These are phyloP conservation scores for Rosa hybrid DNA, from an alignment of 331 rosid species.

Conservation along the genomic window DNA sequence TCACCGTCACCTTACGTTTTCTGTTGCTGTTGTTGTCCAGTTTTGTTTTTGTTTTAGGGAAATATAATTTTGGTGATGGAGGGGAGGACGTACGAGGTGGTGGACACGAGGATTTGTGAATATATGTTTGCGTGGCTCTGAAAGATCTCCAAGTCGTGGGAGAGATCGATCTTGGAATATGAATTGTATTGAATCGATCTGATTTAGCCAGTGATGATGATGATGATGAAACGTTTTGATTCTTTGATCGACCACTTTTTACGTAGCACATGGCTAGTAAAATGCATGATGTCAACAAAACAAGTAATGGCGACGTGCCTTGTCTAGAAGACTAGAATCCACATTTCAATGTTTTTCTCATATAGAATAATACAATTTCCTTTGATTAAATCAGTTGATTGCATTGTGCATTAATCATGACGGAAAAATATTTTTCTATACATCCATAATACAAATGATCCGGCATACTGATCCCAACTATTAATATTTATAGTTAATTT, in stretches of 20 bases:
- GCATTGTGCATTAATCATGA: not conserved
- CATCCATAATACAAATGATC: too few relatives aligned
- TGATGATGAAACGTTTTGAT: constrained; percentile 9
- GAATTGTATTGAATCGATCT: not conserved
- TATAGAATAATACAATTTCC: not conserved
- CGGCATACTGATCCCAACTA: too few relatives aligned
- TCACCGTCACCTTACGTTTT: not conserved
- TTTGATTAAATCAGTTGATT: not conserved
- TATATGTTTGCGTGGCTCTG: not conserved
- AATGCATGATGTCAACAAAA: not conserved
- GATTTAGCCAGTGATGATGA: not conserved
- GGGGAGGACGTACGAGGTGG: not conserved
- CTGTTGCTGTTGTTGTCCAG: not conserved
- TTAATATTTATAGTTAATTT: too few relatives aligned
- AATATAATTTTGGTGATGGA: constrained; percentile 1
- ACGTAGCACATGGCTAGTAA: constrained; percentile 16
- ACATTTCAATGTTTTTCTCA: not conserved
- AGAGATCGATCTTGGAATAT: not conserved
- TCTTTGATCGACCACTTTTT: not conserved
- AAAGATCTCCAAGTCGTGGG: not conserved
- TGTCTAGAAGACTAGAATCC: not conserved
- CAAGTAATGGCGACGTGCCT: not conserved
- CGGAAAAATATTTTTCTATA: too few relatives aligned
- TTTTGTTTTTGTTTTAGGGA: not conserved
- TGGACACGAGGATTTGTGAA: not conserved